These are phyloP conservation scores for Globisporangium cystogenes DNA, from an alignment of 352 stramenopile genomes.

Conservation along the genomic window DNA sequence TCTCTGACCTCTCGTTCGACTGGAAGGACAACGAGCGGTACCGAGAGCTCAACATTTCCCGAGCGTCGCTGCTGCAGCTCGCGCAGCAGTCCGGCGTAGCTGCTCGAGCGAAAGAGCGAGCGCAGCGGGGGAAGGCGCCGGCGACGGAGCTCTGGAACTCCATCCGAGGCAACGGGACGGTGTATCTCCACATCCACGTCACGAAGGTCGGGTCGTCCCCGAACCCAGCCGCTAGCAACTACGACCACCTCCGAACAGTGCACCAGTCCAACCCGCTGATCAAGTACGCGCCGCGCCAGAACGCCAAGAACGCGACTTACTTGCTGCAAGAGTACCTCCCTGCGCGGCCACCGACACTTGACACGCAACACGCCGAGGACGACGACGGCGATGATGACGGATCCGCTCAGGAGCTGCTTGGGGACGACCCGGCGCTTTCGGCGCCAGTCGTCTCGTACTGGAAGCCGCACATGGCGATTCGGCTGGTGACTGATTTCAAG, in stretches of 20 bases:
- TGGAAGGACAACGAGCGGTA: constrained; percentile 57
- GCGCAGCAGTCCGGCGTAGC: constrained; percentile 1
- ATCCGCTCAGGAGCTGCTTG: background rate
- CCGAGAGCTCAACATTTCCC: constrained; percentile 50
- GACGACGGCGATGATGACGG: constrained; percentile 5
- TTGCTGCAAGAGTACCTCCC: constrained; percentile 31
- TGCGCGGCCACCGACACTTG: constrained; percentile 5
- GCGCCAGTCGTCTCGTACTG: constrained; percentile 56
- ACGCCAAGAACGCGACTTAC: constrained; percentile 60
- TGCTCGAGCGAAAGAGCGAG: background rate
- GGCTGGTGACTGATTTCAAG: constrained; percentile 71
- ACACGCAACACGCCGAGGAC: background rate
- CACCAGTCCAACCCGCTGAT: constrained; percentile 62
- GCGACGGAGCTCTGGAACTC: constrained; percentile 26
- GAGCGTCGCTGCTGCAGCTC: constrained; percentile 13
- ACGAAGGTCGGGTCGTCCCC: constrained; percentile 44
- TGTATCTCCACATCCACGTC: constrained; percentile 73
- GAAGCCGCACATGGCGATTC: constrained; percentile 68
- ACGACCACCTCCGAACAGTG: constrained; percentile 51
- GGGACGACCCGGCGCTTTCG: constrained; percentile 21
- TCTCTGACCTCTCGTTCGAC: constrained; percentile 57
- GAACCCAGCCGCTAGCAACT: constrained; percentile 31
- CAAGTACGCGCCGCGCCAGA: constrained; percentile 43
- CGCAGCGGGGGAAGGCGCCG: background rate
- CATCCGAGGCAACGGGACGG: constrained; percentile 42